These are phyloP conservation scores for Sorghum bicolor DNA, from an alignment of 176 grass and related monocot genomes.

Conservation along the genomic window DNA sequence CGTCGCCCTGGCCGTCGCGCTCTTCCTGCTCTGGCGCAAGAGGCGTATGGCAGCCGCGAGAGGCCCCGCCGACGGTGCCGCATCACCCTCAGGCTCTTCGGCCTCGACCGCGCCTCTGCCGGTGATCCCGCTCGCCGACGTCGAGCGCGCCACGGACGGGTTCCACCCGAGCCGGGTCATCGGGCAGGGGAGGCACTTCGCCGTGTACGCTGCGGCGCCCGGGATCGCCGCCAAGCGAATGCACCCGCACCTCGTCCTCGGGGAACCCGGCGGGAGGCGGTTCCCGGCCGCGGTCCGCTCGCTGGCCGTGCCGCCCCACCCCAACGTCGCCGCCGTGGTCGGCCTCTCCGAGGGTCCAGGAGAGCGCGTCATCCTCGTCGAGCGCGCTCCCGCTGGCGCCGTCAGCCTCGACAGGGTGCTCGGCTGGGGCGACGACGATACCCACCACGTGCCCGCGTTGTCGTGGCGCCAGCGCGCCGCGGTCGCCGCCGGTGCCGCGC, in stretches of 20 bases:
- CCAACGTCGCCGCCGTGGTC: constrained; percentile 43
- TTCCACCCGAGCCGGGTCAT: constrained; percentile 58
- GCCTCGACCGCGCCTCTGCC: constrained; percentile 20
- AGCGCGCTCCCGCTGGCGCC: constrained; percentile 29
- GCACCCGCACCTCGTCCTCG: constrained; percentile 57
- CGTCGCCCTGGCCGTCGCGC: constrained; percentile 33
- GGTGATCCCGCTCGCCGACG: constrained; percentile 34
- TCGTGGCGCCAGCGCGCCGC: constrained; percentile 44
- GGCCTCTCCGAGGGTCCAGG: constrained; percentile 67
- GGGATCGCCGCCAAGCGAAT: constrained; percentile 63
- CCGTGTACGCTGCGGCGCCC: constrained; percentile 51
- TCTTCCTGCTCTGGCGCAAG: constrained; percentile 50
- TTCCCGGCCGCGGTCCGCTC: constrained; percentile 52
- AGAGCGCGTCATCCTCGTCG: constrained; percentile 59
- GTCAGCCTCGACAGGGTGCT: constrained; percentile 34
- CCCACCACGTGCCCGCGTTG: neutral
- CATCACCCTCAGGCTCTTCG: neutral
- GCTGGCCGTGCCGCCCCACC: constrained; percentile 55
- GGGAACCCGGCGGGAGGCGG: constrained; percentile 46
- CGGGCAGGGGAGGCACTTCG: constrained; percentile 43
- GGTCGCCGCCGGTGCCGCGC: constrained; percentile 48
- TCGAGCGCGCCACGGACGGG: constrained; percentile 65
- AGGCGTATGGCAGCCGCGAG: neutral
- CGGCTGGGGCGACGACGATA: neutral
- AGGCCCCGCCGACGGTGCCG: neutral